Percentiles rank a stretch among this genome's conserved stretches.
These are phyloP conservation scores for Leucaena leucocephala DNA, from an alignment of 306 rosid species.

Conservation along the genomic window DNA sequence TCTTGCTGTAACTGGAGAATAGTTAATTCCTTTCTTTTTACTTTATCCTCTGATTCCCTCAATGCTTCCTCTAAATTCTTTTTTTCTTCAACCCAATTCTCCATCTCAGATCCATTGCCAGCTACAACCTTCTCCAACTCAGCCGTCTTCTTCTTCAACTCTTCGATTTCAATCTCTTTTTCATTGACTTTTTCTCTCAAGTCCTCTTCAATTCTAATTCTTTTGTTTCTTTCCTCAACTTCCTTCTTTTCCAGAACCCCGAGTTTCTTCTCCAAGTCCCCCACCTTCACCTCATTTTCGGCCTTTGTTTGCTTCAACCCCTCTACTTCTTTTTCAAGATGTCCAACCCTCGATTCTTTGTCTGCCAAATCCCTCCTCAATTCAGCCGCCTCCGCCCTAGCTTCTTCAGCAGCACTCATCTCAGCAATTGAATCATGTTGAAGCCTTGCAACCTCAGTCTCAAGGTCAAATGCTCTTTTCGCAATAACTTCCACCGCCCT, in stretches of 20 bases:
- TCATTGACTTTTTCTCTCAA: constrained; percentile 66
- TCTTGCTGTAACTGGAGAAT: constrained; percentile 57
- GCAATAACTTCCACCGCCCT: constrained; percentile 57
- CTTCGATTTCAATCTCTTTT: constrained; percentile 61
- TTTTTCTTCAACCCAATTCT: constrained; percentile 53
- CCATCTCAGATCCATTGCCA: constrained; percentile 43
- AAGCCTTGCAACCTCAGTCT: constrained; percentile 78
- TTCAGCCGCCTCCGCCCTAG: constrained; percentile 44
- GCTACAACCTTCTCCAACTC: constrained; percentile 49
- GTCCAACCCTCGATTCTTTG: constrained; percentile 53
- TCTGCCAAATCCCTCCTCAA: constrained; percentile 57
- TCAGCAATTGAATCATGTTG: constrained; percentile 67
- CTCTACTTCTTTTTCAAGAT: constrained; percentile 63
- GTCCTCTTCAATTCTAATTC: constrained; percentile 79
- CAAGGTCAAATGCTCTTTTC: constrained; percentile 69
- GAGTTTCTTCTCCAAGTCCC: constrained; percentile 85
- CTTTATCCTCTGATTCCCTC: constrained; percentile 54
- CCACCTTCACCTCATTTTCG: constrained; percentile 59
- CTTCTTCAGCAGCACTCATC: constrained; percentile 51
- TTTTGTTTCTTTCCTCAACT: constrained; percentile 84
- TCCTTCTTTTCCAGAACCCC: constrained; percentile 79
- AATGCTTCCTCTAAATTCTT: constrained; percentile 48
- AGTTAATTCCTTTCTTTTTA: constrained; percentile 45
- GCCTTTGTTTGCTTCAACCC: constrained; percentile 52
- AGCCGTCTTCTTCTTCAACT: constrained; percentile 45